Evolutionary conservation across 2,329 filamentous ascomycete genomes (phyloP).

Genomic region (Microcera coccophila): DNA sequence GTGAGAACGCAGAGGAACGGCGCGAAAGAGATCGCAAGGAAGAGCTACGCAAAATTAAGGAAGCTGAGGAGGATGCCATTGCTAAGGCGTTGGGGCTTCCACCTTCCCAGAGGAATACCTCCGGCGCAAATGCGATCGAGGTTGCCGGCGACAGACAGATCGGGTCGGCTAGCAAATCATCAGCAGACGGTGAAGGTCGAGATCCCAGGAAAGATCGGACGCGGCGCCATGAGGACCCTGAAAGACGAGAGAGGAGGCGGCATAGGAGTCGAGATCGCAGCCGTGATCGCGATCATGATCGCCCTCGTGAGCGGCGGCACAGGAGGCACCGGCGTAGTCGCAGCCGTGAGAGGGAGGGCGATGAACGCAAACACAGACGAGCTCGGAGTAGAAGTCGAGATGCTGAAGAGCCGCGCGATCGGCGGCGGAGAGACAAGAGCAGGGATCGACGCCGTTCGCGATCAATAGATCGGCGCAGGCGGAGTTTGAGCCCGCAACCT

Average conservation of each 20-base stretch:
- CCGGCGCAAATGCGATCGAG: conserved; percentile 65
- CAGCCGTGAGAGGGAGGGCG: conserved; percentile 27
- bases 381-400: conserved; percentile 7
- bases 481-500: conserved; percentile 14
- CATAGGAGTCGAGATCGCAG: conserved; percentile 38
- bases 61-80: conserved; percentile 90
- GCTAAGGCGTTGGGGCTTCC: conserved; percentile 78
- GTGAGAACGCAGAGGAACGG: conserved; percentile 57
- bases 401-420: conserved; percentile 10
- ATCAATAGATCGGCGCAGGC: conserved; percentile 11
- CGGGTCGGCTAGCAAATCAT: conserved; percentile 26
- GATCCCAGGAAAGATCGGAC: conserved; percentile 29
- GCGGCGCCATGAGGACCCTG: conserved; percentile 30
- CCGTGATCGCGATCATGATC: conserved; percentile 25
- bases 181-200: conserved; percentile 20
- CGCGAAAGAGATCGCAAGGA: conserved; percentile 62
- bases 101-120: conserved; percentile 55
- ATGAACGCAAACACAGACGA: conserved; percentile 16
- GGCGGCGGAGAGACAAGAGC: conserved; percentile 17
- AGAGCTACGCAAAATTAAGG: conserved; percentile 78
- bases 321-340: conserved; percentile 32
- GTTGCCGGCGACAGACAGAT: conserved; percentile 44
- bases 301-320: conserved; percentile 28
- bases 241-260: conserved; percentile 31
- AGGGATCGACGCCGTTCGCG: conserved; percentile 15